Evolutionary conservation across 352 stramenopile species (phyloP).

Genomic region (Phytophthora palmivora): DNA sequence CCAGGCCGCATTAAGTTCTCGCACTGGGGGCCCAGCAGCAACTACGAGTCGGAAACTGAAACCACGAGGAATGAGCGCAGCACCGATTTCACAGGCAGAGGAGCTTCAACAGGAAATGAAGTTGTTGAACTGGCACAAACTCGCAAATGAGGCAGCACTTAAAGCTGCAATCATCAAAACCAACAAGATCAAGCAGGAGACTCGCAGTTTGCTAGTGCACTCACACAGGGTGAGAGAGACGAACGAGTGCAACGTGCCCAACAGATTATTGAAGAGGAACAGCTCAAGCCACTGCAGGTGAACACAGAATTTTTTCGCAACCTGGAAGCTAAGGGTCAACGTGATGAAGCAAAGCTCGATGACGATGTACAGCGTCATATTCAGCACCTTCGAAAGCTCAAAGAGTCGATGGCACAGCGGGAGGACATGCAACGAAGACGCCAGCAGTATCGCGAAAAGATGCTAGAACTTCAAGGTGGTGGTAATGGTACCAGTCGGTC

Average conservation of each 20-base stretch:
- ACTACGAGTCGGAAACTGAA: constrained; percentile 36
- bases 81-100: constrained; percentile 65
- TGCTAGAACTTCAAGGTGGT: constrained; percentile 54
- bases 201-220: constrained; percentile 52
- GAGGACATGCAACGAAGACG: constrained; percentile 69
- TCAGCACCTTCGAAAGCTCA: constrained; percentile 82
- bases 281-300: constrained; percentile 91
- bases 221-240: constrained; percentile 64
- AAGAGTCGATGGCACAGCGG: constrained; percentile 64
- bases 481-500: constrained; percentile 29
- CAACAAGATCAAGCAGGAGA: constrained; percentile 85
- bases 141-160: constrained; percentile 93
- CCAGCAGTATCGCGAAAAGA: constrained; percentile 69
- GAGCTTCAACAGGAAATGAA: constrained; percentile 93
- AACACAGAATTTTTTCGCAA: constrained; percentile 89
- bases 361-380: constrained; percentile 91
- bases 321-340: constrained; percentile 79
- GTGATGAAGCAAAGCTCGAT: constrained; percentile 75
- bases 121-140: constrained; percentile 95
- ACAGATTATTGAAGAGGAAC: constrained; percentile 93
- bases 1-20: constrained; percentile 21
- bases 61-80: constrained; percentile 23
- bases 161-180: constrained; percentile 92
- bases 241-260: constrained; percentile 91
- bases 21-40: constrained; percentile 7